These are phyloP conservation scores for Solanum chiquidenum DNA, from an alignment of 257 asterid genomes.

Conservation along the genomic window DNA sequence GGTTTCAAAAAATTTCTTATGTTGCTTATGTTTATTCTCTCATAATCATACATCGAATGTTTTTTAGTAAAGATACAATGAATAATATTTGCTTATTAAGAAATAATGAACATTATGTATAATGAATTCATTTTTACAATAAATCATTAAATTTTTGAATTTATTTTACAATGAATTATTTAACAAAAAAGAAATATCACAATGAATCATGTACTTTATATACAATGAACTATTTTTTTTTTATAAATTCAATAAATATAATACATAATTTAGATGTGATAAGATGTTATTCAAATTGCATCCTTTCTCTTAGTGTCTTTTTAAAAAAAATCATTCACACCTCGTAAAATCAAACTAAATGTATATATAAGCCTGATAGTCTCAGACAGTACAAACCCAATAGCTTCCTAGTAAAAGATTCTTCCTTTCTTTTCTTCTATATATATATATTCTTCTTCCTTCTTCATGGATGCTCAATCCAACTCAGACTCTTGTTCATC, in stretches of 20 bases:
- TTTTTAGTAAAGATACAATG: too few relatives aligned
- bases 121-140: too few relatives aligned
- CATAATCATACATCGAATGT: too few relatives aligned
- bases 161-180: too few relatives aligned
- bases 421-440: background rate
- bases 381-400: background rate
- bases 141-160: too few relatives aligned
- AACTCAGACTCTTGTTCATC: conserved; percentile 22
- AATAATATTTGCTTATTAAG: too few relatives aligned
- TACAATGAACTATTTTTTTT: background rate
- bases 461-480: conserved; percentile 24
- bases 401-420: background rate
- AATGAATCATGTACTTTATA: background rate
- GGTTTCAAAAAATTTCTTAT: too few relatives aligned
- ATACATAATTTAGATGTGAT: background rate
- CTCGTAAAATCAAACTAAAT: too few relatives aligned
- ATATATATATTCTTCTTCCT: background rate
- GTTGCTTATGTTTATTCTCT: background rate
- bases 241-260: too few relatives aligned
- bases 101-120: too few relatives aligned
- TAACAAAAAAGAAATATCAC: too few relatives aligned
- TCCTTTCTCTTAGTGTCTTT: too few relatives aligned
- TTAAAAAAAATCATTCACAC: background rate
- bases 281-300: background rate
- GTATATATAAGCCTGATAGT: background rate